phyloP scores from a whole-genome alignment of 495 filamentous ascomycete genomes.

The Penicillium coffeae region DNA sequence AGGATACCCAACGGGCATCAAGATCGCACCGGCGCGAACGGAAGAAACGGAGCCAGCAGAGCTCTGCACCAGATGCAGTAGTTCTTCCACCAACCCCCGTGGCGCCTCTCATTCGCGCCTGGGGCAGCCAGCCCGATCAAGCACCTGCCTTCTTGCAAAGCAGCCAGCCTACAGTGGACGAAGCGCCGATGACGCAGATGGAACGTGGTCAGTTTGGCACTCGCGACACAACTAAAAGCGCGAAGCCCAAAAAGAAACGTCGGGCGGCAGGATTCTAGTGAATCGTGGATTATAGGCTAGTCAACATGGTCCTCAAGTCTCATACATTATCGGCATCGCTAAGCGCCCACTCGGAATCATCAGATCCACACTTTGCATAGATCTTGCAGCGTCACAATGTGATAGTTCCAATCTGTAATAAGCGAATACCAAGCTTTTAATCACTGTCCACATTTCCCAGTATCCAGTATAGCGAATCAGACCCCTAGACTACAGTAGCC shows the following conservation, averaged over 20 bases:
- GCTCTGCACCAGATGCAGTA: conserved; percentile 14
- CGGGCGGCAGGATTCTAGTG: conserved; percentile 41
- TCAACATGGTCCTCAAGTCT: not conserved
- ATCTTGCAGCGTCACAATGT: no score
- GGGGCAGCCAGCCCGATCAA: conserved; percentile 40
- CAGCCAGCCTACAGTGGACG: conserved; percentile 36
- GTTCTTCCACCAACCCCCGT: conserved; percentile 23
- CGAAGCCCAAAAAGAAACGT: conserved; percentile 39
- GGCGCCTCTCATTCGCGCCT: conserved; percentile 21
- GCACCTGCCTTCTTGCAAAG: conserved; percentile 22
- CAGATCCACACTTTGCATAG: no score
- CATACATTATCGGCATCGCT: not conserved
- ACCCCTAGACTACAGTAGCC: no score
- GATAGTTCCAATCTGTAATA: no score
- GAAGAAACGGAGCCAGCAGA: conserved; percentile 18
- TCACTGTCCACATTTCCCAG: no score
- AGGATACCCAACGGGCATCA: conserved; percentile 15
- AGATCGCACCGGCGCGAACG: conserved; percentile 21
- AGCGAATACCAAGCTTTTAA: no score
- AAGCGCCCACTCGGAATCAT: conserved; percentile 1
- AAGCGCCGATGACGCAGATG: conserved; percentile 37
- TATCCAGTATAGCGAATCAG: no score
- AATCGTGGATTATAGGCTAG: conserved; percentile 16
- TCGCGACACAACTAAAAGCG: conserved; percentile 27
- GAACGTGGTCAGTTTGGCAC: conserved; percentile 41